These are phyloP conservation scores for Cystobasidiaceae sp. DNA, from an alignment of 1,284 basidiomycete species.

Conservation along the genomic window DNA sequence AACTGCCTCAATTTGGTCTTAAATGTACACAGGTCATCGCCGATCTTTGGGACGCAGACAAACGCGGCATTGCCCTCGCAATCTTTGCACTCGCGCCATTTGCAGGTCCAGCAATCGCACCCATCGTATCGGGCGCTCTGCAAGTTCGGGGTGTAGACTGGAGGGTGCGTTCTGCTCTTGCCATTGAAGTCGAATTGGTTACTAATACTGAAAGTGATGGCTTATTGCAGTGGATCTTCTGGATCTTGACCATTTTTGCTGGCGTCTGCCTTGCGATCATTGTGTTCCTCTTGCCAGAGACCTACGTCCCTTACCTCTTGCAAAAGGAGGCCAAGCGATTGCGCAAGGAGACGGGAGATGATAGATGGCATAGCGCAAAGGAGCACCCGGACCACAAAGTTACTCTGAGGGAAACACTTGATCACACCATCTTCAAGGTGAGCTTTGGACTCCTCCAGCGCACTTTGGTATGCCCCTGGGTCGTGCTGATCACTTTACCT, in stretches of 20 bases:
- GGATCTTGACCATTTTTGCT: conserved; percentile 64
- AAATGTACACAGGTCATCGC: conserved; percentile 45
- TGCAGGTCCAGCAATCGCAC: conserved; percentile 53
- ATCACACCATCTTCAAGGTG: conserved; percentile 52
- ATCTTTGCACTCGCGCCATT: conserved; percentile 66
- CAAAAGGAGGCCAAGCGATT: conserved; percentile 52
- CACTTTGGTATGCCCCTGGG: no score
- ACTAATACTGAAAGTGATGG: neutral
- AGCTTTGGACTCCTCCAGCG: conserved; percentile 53
- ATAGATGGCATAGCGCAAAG: conserved; percentile 54
- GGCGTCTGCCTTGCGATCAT: conserved; percentile 54
- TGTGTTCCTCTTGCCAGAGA: conserved; percentile 65
- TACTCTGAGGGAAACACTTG: conserved; percentile 44
- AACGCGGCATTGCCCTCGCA: conserved; percentile 63
- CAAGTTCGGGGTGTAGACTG: conserved; percentile 52
- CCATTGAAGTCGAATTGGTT: neutral
- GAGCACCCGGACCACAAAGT: conserved; percentile 40
- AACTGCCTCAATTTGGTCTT: neutral
- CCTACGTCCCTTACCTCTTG: conserved; percentile 55
- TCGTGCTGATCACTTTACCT: no score
- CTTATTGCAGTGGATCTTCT: conserved; percentile 60
- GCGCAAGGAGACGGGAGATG: conserved; percentile 61
- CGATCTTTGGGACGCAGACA: conserved; percentile 58
- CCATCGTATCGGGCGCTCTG: conserved; percentile 61
- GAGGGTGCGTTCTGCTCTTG: conserved; percentile 43